A percentile compares a stretch with the other conserved stretches of the same genome.
Conservation (phyloP, 2,329 filamentous ascomycete genomes). For the Eurotiales sp. region DNA sequence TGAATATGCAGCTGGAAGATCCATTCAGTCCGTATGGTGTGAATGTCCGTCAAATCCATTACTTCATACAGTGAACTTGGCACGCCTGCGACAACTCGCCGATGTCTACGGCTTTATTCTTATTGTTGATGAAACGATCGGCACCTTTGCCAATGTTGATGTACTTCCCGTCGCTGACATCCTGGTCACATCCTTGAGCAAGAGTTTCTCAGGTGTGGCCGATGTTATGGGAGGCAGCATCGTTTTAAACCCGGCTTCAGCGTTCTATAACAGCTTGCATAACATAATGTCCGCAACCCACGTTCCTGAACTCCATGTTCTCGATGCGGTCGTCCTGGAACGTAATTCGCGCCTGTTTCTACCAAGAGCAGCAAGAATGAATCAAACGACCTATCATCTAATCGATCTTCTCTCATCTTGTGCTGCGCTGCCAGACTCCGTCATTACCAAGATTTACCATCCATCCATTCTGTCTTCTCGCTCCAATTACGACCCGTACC, state of each 20-base stretch:
- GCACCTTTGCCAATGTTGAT: conserved; percentile 39
- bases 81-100: conserved; percentile 39
- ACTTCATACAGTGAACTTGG: conserved; percentile 41
- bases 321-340: conserved; percentile 19
- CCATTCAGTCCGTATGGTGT: conserved; percentile 46
- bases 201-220: conserved; percentile 55
- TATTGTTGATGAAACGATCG: conserved; percentile 37
- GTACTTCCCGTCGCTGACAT: conserved; percentile 48
- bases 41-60: conserved; percentile 52
- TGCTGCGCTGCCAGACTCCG: conserved; percentile 13
- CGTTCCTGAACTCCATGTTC: conserved; percentile 16
- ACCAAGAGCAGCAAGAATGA: conserved; percentile 15
- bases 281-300: conserved; percentile 15
- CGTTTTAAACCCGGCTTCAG: conserved; percentile 44
- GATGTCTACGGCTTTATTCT: conserved; percentile 29
- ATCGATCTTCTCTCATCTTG: conserved; percentile 15
- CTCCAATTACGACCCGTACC: background rate
- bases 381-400: conserved; percentile 19
- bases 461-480: conserved; percentile 3
- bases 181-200: conserved; percentile 54
- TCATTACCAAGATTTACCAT: conserved; percentile 19
- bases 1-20: conserved; percentile 23
- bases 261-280: conserved; percentile 35
- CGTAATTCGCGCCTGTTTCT: conserved; percentile 21
- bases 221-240: conserved; percentile 54